These are phyloP conservation scores for Hanseniaspora sp. DNA, from an alignment of 1,139 yeast genomes.

Conservation along the genomic window DNA sequence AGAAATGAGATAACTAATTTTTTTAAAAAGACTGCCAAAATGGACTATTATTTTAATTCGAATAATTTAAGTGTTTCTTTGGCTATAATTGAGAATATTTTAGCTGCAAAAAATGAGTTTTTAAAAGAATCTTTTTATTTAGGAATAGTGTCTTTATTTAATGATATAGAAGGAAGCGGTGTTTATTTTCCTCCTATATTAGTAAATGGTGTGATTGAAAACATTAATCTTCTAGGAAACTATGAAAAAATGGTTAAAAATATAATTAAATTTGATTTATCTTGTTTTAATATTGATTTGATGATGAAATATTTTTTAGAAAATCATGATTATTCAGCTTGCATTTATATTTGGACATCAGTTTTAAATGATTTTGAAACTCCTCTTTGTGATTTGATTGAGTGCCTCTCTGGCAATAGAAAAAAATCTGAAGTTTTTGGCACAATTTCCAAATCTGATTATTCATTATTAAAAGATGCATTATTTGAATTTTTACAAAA, in stretches of 20 bases:
- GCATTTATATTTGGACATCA: neutral
- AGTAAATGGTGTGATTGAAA: conserved; percentile 2
- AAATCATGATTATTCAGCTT: neutral
- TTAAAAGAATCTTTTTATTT: conserved; percentile 15
- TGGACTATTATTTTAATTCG: conserved; percentile 1
- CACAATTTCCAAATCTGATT: neutral
- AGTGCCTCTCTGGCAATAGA: neutral
- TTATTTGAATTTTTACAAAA: neutral
- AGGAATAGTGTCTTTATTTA: neutral
- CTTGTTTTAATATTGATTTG: conserved; percentile 10
- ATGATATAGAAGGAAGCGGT: neutral
- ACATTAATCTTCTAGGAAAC: neutral
- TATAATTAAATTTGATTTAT: conserved; percentile 1
- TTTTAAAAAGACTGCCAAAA: neutral
- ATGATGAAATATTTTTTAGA: neutral
- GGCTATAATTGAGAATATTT: neutral
- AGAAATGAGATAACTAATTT: neutral
- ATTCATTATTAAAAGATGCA: neutral
- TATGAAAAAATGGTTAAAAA: neutral
- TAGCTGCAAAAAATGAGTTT: conserved; percentile 16
- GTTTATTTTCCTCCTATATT: conserved; percentile 5
- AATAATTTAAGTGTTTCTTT: neutral
- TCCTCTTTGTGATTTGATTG: conserved; percentile 4
- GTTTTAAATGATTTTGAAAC: conserved; percentile 4
- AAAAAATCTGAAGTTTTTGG: conserved; percentile 4